Conservation (phyloP, 2,329 filamentous ascomycete species). For the Catunica adiposa region DNA sequence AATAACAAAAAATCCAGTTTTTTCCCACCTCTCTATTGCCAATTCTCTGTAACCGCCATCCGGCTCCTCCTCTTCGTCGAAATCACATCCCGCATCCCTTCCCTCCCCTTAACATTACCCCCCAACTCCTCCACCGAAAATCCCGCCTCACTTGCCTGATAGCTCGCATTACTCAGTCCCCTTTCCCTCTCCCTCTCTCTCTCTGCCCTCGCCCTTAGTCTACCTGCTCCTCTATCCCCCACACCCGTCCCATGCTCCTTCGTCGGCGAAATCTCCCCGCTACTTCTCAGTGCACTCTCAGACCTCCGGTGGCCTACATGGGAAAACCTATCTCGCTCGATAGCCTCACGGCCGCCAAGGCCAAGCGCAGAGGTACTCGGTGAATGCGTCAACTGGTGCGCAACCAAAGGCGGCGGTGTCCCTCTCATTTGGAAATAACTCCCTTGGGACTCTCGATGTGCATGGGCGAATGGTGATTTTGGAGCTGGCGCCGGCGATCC, state of each 20-base stretch:
- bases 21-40: background rate
- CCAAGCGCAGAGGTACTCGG: conserved; percentile 25
- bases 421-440: conserved; percentile 22
- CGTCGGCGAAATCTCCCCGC: conserved; percentile 2
- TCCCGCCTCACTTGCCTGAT: background rate
- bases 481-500: background rate
- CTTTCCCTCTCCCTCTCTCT: conserved; percentile 3
- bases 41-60: conserved; percentile 7
- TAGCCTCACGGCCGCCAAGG: background rate
- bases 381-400: conserved; percentile 23
- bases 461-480: background rate
- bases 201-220: conserved; percentile 2
- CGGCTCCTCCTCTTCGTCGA: conserved; percentile 11
- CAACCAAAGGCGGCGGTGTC: conserved; percentile 23
- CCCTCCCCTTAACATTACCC: background rate
- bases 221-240: conserved; percentile 6
- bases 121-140: background rate
- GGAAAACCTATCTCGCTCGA: conserved; percentile 8
- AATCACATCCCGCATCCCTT: conserved; percentile 2
- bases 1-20: background rate
- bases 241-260: conserved; percentile 6
- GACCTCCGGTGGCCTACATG: conserved; percentile 8
- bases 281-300: conserved; percentile 8
- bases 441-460: conserved; percentile 1
- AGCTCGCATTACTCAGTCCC: background rate